A percentile compares a stretch with the other conserved stretches of the same genome.
Conservation (phyloP, 306 rosid species). For the Delonix regia region DNA sequence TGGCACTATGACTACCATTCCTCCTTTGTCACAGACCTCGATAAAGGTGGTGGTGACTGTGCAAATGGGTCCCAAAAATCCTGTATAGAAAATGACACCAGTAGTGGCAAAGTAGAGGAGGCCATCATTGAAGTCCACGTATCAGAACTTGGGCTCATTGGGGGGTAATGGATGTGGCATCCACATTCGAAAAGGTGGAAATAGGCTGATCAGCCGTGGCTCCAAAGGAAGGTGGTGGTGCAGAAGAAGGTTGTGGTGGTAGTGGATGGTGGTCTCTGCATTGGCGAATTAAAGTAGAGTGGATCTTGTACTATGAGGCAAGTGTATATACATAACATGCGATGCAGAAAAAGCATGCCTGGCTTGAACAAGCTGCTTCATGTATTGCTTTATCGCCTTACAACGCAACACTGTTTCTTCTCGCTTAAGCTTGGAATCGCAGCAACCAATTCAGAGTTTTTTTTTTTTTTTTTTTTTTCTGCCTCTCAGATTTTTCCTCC, state of each 20-base stretch:
- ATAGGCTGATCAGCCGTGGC: conserved; percentile 53
- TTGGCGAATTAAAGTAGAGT: conserved; percentile 81
- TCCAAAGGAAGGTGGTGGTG: conserved; percentile 47
- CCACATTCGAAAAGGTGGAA: conserved; percentile 57
- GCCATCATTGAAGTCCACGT: conserved; percentile 79
- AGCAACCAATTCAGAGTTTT: conserved; percentile 60
- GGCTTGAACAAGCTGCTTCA: conserved; percentile 64
- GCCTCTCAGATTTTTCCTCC: not conserved
- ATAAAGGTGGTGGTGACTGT: conserved; percentile 45
- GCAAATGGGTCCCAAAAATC: conserved; percentile 98
- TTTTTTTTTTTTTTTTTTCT: too few relatives aligned
- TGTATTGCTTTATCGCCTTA: conserved; percentile 67
- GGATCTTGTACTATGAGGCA: conserved; percentile 77
- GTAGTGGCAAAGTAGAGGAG: conserved; percentile 64
- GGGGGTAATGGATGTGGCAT: conserved; percentile 65
- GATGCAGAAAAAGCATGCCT: conserved; percentile 57
- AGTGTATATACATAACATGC: conserved; percentile 64
- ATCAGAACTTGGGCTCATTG: conserved; percentile 74
- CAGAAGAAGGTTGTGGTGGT: conserved; percentile 27
- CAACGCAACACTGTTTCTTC: conserved; percentile 65
- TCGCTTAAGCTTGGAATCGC: conserved; percentile 58
- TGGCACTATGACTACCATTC: conserved; percentile 78
- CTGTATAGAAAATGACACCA: conserved; percentile 66
- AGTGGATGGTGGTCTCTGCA: conserved; percentile 61
- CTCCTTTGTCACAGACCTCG: conserved; percentile 74